These are phyloP conservation scores for Clarireedia homoeocarpa DNA, from an alignment of 2,329 filamentous ascomycete genomes.

Conservation along the genomic window DNA sequence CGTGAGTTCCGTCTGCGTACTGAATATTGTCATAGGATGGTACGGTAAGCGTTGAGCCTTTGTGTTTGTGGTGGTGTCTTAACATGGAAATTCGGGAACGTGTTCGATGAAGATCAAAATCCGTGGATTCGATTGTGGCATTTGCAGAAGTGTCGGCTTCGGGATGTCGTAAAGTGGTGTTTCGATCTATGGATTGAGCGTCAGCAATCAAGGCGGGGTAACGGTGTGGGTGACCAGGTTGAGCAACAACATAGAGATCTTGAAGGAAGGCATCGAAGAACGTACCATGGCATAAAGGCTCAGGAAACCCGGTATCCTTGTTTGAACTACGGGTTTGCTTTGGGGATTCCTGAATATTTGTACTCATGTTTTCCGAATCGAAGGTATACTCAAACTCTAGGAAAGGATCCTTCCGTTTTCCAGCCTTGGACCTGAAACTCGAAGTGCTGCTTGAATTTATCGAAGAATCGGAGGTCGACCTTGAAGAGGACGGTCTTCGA, in stretches of 20 bases:
- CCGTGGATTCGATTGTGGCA: constrained; percentile 48
- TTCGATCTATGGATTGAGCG: constrained; percentile 33
- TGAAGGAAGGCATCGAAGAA: not conserved
- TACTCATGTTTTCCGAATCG: constrained; percentile 10
- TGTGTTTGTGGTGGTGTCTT: constrained; percentile 12
- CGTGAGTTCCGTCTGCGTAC: constrained; percentile 18
- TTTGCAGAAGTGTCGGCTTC: constrained; percentile 50
- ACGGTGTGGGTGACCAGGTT: not conserved
- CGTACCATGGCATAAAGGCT: constrained; percentile 25
- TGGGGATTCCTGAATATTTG: constrained; percentile 16
- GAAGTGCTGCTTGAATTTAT: constrained; percentile 4
- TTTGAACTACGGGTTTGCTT: not conserved
- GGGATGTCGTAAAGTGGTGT: constrained; percentile 55
- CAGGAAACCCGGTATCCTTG: constrained; percentile 32
- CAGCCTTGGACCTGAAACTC: not conserved
- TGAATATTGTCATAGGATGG: constrained; percentile 19
- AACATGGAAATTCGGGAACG: constrained; percentile 16
- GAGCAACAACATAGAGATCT: not conserved
- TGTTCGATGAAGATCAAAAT: constrained; percentile 36
- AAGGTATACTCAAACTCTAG: constrained; percentile 1
- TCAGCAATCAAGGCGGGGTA: not conserved
- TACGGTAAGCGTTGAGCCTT: constrained; percentile 8
- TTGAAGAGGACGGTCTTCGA: constrained; percentile 6
- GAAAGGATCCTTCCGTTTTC: constrained; percentile 2
- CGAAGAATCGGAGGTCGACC: not conserved